These are phyloP conservation scores for Calonectria henricotiae DNA, from an alignment of 2,329 filamentous ascomycete species.

Conservation along the genomic window DNA sequence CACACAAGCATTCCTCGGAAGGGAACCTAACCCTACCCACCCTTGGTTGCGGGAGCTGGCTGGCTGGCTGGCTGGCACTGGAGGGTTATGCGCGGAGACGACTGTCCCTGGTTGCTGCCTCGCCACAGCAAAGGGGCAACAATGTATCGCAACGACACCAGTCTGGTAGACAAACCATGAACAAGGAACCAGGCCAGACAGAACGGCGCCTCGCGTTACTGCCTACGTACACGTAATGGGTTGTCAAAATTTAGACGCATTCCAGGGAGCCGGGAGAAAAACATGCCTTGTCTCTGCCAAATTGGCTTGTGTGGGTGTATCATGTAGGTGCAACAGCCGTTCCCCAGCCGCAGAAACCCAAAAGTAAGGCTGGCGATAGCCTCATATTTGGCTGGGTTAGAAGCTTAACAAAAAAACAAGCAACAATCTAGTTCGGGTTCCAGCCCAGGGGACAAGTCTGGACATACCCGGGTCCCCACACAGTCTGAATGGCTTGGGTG, in stretches of 20 bases:
- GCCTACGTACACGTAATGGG: too few relatives aligned
- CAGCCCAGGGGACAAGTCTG: background rate
- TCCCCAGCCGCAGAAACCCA: background rate
- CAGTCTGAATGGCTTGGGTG: conserved; percentile 19
- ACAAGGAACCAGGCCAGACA: too few relatives aligned
- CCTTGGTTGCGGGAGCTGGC: background rate
- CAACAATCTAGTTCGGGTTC: background rate
- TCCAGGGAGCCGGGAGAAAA: background rate
- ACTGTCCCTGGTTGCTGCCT: background rate
- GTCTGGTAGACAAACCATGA: too few relatives aligned
- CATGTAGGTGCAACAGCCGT: background rate
- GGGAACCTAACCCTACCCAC: background rate
- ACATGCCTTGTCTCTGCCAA: background rate
- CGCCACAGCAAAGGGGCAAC: too few relatives aligned
- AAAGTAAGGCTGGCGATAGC: conserved; percentile 24
- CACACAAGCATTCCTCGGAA: conserved; percentile 8
- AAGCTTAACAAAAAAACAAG: conserved; percentile 19
- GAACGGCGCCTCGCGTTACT: too few relatives aligned
- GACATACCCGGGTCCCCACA: conserved; percentile 9
- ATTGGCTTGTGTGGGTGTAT: background rate
- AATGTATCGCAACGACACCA: too few relatives aligned
- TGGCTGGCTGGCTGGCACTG: background rate
- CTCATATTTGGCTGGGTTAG: background rate
- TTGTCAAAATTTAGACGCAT: too few relatives aligned
- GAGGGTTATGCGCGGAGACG: background rate